Conservation (phyloP, 129 eudicot species). For the Mikania micrantha region DNA sequence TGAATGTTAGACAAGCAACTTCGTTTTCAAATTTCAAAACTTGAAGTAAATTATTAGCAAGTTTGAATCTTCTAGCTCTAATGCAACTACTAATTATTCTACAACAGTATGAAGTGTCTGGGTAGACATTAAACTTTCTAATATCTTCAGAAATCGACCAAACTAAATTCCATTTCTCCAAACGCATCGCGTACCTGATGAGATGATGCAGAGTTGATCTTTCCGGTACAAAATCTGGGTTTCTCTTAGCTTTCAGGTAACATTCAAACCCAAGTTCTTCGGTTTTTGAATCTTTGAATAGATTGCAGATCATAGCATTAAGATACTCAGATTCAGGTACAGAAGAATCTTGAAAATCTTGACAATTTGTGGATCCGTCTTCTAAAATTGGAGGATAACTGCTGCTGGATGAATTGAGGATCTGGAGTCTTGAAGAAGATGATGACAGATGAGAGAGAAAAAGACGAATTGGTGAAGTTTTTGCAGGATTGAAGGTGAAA, state of each 20-base stretch:
- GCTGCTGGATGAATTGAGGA: conserved; percentile 35
- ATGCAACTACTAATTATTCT: conserved; percentile 56
- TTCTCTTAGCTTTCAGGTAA: conserved; percentile 58
- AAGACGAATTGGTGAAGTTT: conserved; percentile 22
- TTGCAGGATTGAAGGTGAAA: conserved; percentile 13
- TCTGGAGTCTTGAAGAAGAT: conserved; percentile 26
- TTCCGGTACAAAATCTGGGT: conserved; percentile 53
- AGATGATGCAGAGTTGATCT: conserved; percentile 52
- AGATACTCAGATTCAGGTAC: conserved; percentile 30
- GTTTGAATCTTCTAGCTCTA: conserved; percentile 69
- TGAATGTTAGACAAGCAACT: conserved; percentile 50
- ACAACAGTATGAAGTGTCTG: conserved; percentile 46
- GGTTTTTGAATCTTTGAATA: conserved; percentile 44
- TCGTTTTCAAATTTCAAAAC: conserved; percentile 32
- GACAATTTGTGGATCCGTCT: conserved; percentile 28
- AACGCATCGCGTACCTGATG: conserved; percentile 55
- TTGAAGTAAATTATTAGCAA: conserved; percentile 47
- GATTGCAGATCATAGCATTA: conserved; percentile 39
- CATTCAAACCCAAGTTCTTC: conserved; percentile 42
- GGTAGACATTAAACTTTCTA: conserved; percentile 40
- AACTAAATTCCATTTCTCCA: conserved; percentile 53
- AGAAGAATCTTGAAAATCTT: conserved; percentile 28
- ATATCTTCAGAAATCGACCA: conserved; percentile 54
- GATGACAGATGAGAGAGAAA: conserved; percentile 32
- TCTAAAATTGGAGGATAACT: conserved; percentile 36